A percentile compares a stretch with the other conserved stretches of the same genome.
Evolutionary conservation across 768 basidiomycete species (phyloP).

Genomic region (Podaxis sp.): DNA sequence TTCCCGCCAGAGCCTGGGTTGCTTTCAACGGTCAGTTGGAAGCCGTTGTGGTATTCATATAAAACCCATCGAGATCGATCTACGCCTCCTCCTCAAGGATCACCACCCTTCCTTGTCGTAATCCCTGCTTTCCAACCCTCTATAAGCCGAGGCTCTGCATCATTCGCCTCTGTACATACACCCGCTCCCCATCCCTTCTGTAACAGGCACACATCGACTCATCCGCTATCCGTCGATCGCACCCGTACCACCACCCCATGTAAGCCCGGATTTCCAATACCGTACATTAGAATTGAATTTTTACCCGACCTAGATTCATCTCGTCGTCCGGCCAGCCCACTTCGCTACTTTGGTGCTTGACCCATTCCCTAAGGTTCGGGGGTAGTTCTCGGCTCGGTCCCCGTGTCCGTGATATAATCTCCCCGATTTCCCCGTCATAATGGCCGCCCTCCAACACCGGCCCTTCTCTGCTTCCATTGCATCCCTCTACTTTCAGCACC

Average conservation of each 20-base stretch:
- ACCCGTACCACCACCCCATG: constrained; percentile 1
- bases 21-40: neutral
- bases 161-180: neutral
- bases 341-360: neutral
- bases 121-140: neutral
- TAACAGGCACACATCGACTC: neutral
- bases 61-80: constrained; percentile 14
- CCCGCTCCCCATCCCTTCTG: neutral
- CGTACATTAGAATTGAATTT: neutral
- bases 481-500: constrained; percentile 14
- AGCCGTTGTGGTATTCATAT: neutral
- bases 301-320: constrained; percentile 11
- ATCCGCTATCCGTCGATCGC: constrained; percentile 12
- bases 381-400: constrained; percentile 6
- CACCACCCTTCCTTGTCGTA: neutral
- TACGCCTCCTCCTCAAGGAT: neutral
- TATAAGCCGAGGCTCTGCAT: neutral
- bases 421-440: neutral
- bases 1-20: constrained; percentile 5
- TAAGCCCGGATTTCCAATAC: constrained; percentile 11
- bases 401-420: constrained; percentile 8
- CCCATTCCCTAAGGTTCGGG: neutral
- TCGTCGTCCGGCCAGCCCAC: neutral
- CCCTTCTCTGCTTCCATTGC: constrained; percentile 15
- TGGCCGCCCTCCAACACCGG: constrained; percentile 17